Evolutionary conservation across 2,329 filamentous ascomycete species (phyloP).

Genomic region (Hymenoscyphus repandus): DNA sequence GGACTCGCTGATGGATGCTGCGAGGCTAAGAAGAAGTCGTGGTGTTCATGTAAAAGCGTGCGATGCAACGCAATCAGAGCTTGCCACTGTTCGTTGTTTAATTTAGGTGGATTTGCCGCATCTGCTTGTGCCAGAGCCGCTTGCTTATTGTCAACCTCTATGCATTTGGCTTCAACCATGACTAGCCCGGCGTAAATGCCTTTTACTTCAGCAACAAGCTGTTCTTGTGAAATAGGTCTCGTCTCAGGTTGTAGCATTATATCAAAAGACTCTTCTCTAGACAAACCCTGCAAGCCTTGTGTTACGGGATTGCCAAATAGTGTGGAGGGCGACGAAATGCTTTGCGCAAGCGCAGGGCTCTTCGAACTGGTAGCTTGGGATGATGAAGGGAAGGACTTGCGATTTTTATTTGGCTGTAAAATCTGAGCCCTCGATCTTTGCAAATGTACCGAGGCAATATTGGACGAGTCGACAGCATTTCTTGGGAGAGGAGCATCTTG

Average conservation of each 20-base stretch:
- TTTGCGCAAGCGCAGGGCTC: neutral
- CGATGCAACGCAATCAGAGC: constrained; percentile 6
- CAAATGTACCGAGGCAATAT: constrained; percentile 20
- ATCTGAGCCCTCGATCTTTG: constrained; percentile 5
- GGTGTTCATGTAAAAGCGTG: constrained; percentile 4
- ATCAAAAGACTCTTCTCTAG: constrained; percentile 2
- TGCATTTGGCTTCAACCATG: constrained; percentile 82
- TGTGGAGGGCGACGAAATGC: neutral
- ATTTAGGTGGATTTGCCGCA: constrained; percentile 34
- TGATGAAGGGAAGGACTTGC: constrained; percentile 1
- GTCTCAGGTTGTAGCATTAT: constrained; percentile 5
- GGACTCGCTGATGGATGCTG: constrained; percentile 75
- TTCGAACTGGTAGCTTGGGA: constrained; percentile 8
- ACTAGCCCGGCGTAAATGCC: constrained; percentile 71
- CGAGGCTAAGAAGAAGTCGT: constrained; percentile 25
- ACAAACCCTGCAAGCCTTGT: neutral
- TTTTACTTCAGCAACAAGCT: constrained; percentile 12
- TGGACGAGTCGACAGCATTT: constrained; percentile 21
- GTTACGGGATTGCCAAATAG: neutral
- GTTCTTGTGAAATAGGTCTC: constrained; percentile 33
- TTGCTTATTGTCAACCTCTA: constrained; percentile 68
- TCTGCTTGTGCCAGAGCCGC: constrained; percentile 42
- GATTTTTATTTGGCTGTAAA: constrained; percentile 2
- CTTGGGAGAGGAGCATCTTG: constrained; percentile 13
- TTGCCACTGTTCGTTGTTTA: constrained; percentile 52